These are phyloP conservation scores for Sporothrix protearum DNA, from an alignment of 2,329 filamentous ascomycete species.

Conservation along the genomic window DNA sequence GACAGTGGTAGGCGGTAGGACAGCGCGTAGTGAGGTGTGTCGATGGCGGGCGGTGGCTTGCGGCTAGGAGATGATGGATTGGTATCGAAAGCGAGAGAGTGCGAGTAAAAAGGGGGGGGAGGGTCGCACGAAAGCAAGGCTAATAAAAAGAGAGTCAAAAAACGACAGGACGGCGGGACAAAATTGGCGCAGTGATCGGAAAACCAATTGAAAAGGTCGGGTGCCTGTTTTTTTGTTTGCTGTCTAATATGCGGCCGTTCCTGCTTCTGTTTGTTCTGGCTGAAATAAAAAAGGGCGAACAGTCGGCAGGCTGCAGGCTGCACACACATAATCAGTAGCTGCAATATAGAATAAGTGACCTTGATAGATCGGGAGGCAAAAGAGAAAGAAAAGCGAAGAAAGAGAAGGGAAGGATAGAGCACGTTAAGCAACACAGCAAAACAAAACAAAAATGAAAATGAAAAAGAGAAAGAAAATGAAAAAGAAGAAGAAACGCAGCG, in stretches of 20 bases:
- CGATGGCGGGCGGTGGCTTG: constrained; percentile 19
- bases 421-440: constrained; percentile 22
- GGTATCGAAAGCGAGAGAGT: constrained; percentile 13
- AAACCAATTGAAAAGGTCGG: constrained; percentile 5
- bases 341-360: constrained; percentile 2
- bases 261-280: constrained; percentile 11
- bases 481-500: background rate
- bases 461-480: background rate
- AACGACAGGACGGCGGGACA: background rate
- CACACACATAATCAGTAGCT: constrained; percentile 17
- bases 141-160: background rate
- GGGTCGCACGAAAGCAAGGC: constrained; percentile 16
- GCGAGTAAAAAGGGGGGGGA: background rate
- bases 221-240: constrained; percentile 10
- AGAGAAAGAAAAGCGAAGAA: background rate
- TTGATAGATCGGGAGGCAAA: background rate
- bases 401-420: constrained; percentile 17
- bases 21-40: constrained; percentile 14
- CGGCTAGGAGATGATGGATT: constrained; percentile 22
- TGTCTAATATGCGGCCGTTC: background rate
- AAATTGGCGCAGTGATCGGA: background rate
- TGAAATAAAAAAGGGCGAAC: constrained; percentile 6
- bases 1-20: constrained; percentile 19
- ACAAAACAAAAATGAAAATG: background rate
- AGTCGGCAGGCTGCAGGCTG: constrained; percentile 19